Evolutionary conservation across 1,139 yeast species (phyloP).

Genomic region (Pichia sp.): DNA sequence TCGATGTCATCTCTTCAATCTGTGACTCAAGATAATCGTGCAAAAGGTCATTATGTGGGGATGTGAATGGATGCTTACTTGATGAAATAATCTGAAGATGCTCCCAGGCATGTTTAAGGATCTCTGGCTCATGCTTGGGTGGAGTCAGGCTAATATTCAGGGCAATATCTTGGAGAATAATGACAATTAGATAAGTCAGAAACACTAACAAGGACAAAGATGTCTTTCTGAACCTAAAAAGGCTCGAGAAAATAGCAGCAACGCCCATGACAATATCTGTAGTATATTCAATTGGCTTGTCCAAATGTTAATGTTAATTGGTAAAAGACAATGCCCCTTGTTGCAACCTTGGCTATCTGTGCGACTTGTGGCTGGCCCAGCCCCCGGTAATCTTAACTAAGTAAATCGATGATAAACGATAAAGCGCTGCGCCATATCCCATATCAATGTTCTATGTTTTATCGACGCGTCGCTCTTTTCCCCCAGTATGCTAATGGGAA

Average conservation of each 20-base stretch:
- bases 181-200: conserved; percentile 2
- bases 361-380: too few relatives aligned
- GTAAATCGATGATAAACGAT: too few relatives aligned
- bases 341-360: too few relatives aligned
- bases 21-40: conserved; percentile 56
- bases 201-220: conserved; percentile 6
- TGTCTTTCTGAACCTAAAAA: conserved; percentile 12
- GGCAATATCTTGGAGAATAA: conserved; percentile 5
- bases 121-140: conserved; percentile 7
- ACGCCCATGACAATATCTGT: too few relatives aligned
- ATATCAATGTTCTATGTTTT: too few relatives aligned
- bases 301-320: too few relatives aligned
- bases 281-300: too few relatives aligned
- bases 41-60: conserved; percentile 68
- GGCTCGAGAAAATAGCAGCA: conserved; percentile 1
- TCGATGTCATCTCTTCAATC: conserved; percentile 30
- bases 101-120: conserved; percentile 11
- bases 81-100: conserved; percentile 13
- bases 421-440: too few relatives aligned
- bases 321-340: too few relatives aligned
- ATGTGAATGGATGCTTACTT: conserved; percentile 61
- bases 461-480: too few relatives aligned
- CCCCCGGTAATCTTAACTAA: too few relatives aligned
- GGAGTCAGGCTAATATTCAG: conserved; percentile 2
- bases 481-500: too few relatives aligned